phyloP scores from a whole-genome alignment of 345 rosid species.

The Psidium guajava region DNA sequence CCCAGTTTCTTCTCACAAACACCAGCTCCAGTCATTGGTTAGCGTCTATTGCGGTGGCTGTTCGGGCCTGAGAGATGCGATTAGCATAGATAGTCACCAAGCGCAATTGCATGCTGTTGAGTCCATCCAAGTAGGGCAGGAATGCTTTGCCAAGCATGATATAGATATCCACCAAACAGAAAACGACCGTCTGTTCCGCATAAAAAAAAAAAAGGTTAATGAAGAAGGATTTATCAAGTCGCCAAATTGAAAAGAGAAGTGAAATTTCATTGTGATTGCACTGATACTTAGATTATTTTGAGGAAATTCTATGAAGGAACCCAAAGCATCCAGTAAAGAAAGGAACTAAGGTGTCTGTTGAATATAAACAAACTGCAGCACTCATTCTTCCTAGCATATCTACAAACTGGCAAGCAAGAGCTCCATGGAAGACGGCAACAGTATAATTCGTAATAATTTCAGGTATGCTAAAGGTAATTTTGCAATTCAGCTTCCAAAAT shows the following conservation, averaged over 20 bases:
- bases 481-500: neutral
- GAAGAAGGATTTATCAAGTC: neutral
- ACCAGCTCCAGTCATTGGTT: conserved; percentile 15
- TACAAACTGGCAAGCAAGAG: neutral
- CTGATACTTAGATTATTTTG: neutral
- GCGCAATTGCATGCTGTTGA: conserved; percentile 81
- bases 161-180: conserved; percentile 95
- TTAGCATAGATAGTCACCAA: conserved; percentile 93
- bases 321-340: neutral
- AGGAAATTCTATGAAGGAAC: neutral
- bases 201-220: neutral
- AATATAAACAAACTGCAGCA: neutral
- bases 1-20: neutral
- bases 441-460: neutral
- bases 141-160: conserved; percentile 97
- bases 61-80: conserved; percentile 95
- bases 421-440: neutral
- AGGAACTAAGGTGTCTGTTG: neutral
- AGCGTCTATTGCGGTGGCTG: conserved; percentile 55
- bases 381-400: neutral
- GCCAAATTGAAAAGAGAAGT: neutral
- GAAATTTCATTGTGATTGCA: neutral
- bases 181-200: conserved; percentile 78
- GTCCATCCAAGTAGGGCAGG: conserved; percentile 86
- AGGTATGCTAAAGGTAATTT: neutral